Evolutionary conservation across 208 protist genomes (phyloP).

Genomic region (Porcisia deanei): DNA sequence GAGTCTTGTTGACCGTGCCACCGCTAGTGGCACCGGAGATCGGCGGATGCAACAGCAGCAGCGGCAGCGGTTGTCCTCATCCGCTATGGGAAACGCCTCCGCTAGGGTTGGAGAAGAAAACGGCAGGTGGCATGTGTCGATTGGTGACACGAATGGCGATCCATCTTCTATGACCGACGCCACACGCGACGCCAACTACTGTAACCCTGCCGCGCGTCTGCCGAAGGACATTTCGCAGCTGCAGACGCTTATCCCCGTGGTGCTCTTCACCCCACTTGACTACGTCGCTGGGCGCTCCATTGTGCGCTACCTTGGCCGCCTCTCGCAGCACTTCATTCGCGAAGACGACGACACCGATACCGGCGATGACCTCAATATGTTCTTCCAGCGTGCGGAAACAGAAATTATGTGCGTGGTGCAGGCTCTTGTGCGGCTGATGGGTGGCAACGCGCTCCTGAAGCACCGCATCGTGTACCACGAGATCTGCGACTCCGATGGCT

Average conservation of each 20-base stretch:
- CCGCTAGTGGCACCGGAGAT: conserved; percentile 19
- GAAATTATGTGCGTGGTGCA: conserved; percentile 82
- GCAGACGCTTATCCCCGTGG: conserved; percentile 32
- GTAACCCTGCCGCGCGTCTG: conserved; percentile 34
- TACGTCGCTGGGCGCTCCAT: conserved; percentile 83
- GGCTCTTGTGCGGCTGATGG: conserved; percentile 76
- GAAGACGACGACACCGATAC: conserved; percentile 63
- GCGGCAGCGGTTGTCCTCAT: conserved; percentile 14
- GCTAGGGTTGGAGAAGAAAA: not conserved
- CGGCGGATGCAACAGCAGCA: conserved; percentile 35
- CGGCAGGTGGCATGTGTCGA: not conserved
- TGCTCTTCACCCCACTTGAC: conserved; percentile 78
- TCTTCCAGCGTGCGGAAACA: conserved; percentile 75
- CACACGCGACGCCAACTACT: conserved; percentile 26
- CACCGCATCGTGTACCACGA: conserved; percentile 86
- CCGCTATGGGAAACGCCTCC: not conserved
- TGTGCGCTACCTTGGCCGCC: conserved; percentile 80
- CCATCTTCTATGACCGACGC: not conserved
- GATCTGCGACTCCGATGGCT: conserved; percentile 80
- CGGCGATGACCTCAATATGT: conserved; percentile 51
- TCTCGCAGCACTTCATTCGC: conserved; percentile 93
- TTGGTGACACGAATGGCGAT: not conserved
- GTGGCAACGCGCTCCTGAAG: conserved; percentile 87
- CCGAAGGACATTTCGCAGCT: conserved; percentile 44
- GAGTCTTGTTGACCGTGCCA: conserved; percentile 33